Evolutionary conservation across 164 flowering plant species (phyloP).

Genomic region (Vitis labrusca): DNA sequence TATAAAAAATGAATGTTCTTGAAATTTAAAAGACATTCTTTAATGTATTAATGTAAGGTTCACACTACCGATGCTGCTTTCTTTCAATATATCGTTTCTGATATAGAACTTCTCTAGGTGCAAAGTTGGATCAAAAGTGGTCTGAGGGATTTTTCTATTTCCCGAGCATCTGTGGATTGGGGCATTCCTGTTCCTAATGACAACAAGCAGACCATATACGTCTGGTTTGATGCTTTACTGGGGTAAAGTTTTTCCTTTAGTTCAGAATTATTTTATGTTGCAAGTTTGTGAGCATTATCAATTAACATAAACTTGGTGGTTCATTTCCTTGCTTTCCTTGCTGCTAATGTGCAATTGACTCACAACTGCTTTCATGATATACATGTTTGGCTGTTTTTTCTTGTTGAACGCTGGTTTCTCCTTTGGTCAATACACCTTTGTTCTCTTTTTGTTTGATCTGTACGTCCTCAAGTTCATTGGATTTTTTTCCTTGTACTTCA

Average conservation of each 20-base stretch:
- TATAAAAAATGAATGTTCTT: no score
- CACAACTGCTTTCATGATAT: no score
- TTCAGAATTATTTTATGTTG: neutral
- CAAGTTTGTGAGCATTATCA: no score
- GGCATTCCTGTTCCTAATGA: conserved; percentile 94
- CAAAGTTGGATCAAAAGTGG: conserved; percentile 90
- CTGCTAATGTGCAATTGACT: no score
- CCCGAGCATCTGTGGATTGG: conserved; percentile 95
- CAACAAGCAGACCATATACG: conserved; percentile 83
- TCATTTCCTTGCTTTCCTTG: no score
- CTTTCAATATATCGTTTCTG: neutral
- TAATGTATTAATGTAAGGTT: neutral
- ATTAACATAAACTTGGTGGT: neutral
- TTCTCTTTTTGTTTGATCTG: no score
- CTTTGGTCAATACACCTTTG: no score
- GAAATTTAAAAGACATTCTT: neutral
- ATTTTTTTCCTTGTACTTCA: no score
- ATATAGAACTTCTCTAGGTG: conserved; percentile 51
- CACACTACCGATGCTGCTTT: neutral
- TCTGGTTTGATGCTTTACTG: conserved; percentile 96
- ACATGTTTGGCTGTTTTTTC: no score
- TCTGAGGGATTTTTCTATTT: conserved; percentile 88
- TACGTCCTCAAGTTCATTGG: no score
- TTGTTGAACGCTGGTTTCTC: no score
- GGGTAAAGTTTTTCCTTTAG: conserved; percentile 52